Evolutionary conservation across 352 stramenopile species (phyloP).

Genomic region (Phytophthora kernoviae): DNA sequence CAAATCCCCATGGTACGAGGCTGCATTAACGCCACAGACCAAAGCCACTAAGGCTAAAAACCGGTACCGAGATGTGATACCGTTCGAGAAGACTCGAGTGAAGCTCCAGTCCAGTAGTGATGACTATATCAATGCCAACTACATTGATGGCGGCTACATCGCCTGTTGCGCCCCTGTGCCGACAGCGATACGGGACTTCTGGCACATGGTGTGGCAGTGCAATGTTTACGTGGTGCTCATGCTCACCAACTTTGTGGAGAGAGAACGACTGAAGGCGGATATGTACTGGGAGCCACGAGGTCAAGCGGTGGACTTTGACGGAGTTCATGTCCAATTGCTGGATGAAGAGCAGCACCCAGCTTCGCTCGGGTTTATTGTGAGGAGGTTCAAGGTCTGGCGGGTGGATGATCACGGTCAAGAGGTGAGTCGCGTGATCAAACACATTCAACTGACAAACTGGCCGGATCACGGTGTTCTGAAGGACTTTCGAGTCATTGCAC

Average conservation of each 20-base stretch:
- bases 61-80: slow-evolving; percentile 77
- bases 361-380: slow-evolving; percentile 50
- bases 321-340: slow-evolving; percentile 56
- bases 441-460: slow-evolving; percentile 83
- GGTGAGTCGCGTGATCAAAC: slow-evolving; percentile 52
- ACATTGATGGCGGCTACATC: slow-evolving; percentile 69
- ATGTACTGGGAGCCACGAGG: slow-evolving; percentile 70
- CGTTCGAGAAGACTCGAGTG: slow-evolving; percentile 77
- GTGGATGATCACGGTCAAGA: slow-evolving; percentile 20
- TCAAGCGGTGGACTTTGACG: slow-evolving; percentile 53
- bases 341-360: slow-evolving; percentile 38
- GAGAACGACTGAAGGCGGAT: slow-evolving; percentile 71
- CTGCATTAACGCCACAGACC: slow-evolving; percentile 62
- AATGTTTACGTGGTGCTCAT: slow-evolving; percentile 86
- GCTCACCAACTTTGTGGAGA: slow-evolving; percentile 88
- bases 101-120: slow-evolving; percentile 35
- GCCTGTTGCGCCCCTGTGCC: slow-evolving; percentile 76
- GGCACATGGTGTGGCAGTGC: slow-evolving; percentile 81
- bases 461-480: slow-evolving; percentile 77
- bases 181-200: slow-evolving; percentile 74
- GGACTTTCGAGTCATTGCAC: slow-evolving; percentile 74
- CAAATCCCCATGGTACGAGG: slow-evolving; percentile 54
- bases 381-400: slow-evolving; percentile 57
- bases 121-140: slow-evolving; percentile 83
- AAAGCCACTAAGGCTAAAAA: slow-evolving; percentile 77